Evolutionary conservation across 177 flowering plant genomes (phyloP).

Genomic region (Tripterygium wilfordii): DNA sequence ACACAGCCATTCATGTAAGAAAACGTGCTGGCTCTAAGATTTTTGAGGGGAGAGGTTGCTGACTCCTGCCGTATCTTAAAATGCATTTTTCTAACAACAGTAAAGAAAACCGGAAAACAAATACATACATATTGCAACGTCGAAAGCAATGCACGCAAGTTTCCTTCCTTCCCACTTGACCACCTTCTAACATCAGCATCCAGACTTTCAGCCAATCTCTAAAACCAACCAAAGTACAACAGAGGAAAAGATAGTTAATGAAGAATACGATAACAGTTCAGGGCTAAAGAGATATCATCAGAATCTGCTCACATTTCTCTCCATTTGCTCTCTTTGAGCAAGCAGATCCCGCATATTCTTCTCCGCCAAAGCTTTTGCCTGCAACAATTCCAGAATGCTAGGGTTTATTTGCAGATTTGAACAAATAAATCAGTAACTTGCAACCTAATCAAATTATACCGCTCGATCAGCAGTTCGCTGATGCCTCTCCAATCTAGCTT

Average conservation of each 20-base stretch:
- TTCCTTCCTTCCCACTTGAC: constrained; percentile 93
- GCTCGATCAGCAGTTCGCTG: constrained; percentile 85
- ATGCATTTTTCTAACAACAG: too few species aligned
- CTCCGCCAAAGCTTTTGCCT: constrained; percentile 97
- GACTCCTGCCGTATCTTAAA: too few species aligned
- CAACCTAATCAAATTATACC: too few species aligned
- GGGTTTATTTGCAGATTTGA: not conserved
- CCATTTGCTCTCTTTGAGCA: constrained; percentile 91
- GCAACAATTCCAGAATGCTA: constrained; percentile 18
- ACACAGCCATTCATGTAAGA: too few species aligned
- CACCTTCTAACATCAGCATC: constrained; percentile 96
- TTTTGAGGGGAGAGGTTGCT: too few species aligned
- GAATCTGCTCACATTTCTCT: constrained; percentile 57
- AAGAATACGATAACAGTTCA: too few species aligned
- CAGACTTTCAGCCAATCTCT: constrained; percentile 86
- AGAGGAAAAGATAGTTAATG: too few species aligned
- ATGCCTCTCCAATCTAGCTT: constrained; percentile 87
- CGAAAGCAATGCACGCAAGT: constrained; percentile 92
- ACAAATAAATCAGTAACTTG: too few species aligned
- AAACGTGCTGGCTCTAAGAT: too few species aligned
- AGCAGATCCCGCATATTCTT: constrained; percentile 84
- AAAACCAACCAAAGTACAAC: too few species aligned
- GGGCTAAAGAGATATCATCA: too few species aligned
- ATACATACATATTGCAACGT: constrained; percentile 91
- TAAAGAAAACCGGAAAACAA: not conserved